Evolutionary conservation across 495 filamentous ascomycete genomes (phyloP), one percentile per base, ranked within the genome.

Genomic region (Aspergillus olivimuriae): DNA sequence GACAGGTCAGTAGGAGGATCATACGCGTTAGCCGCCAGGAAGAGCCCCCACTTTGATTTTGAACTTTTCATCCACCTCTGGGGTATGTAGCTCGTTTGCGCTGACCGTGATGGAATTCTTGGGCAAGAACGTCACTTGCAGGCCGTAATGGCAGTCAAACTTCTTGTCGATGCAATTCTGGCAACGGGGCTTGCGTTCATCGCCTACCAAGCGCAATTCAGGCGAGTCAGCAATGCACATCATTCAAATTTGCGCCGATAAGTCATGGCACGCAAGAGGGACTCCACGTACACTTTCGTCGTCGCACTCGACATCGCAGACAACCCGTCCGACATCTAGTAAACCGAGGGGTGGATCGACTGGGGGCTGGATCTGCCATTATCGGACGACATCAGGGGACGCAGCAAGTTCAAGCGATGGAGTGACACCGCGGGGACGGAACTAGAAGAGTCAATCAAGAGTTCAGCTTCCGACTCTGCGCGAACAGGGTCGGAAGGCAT

Each of bases 271-370:
- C 3, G n/a, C 15, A 19, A 14, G 34, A 21, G 0, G 21, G 23
- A 30, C 17, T n/a, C n/a, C 19, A 46, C 62, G 45, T 46, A 70
- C 67, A 70, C 45, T 72, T 73, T 41, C 65, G 60, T 17, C 62
- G 48, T 32, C 66, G 63, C 22, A 57, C 48, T 7, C 67, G 62
- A 58, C 70, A 73, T 20, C 65, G 62, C 49, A 66, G 53, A 40
- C 68, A 73, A 5, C 70, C 70, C 1, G 63, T 73, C 31, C 70
- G 55, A 34, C 63, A 65, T 52, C 62, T 45, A 5, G 56, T 69
- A 23, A 62, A 48, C 34, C 48, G 51, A 4, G 47, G 34, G 21
- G 46, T 32, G 4, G 34, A 33, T 26, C 34, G 39, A 21, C 7
- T 34, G 9, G 34, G 23, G 4, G 16, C 28, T 5, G 22, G 14